These are phyloP conservation scores for Emergomyces pasteurianus DNA, from an alignment of 2,329 filamentous ascomycete species.

Conservation along the genomic window DNA sequence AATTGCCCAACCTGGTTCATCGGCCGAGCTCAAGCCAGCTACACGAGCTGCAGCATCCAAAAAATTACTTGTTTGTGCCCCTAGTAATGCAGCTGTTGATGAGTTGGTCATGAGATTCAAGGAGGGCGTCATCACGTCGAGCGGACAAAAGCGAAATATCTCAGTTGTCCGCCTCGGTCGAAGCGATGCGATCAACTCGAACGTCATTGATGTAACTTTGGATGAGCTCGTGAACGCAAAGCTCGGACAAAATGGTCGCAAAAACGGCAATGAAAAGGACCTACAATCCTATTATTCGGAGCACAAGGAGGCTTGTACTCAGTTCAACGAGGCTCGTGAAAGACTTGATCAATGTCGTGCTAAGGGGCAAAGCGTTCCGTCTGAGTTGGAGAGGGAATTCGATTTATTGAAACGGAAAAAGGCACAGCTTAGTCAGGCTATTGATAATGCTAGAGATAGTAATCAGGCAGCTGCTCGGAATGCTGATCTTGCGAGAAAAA, in stretches of 20 bases:
- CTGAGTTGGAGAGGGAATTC: constrained; percentile 59
- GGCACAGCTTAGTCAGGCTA: constrained; percentile 62
- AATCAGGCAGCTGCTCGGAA: constrained; percentile 73
- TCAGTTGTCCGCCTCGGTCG: constrained; percentile 83
- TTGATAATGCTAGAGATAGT: constrained; percentile 77
- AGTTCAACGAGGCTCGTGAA: constrained; percentile 58
- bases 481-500: constrained; percentile 70
- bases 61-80: constrained; percentile 92
- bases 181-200: constrained; percentile 81
- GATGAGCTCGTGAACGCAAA: constrained; percentile 78
- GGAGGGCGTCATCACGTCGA: constrained; percentile 65
- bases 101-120: constrained; percentile 91
- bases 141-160: constrained; percentile 61
- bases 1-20: constrained; percentile 34
- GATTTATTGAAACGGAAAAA: constrained; percentile 68
- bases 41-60: constrained; percentile 42
- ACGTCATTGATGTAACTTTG: constrained; percentile 80
- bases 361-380: constrained; percentile 32
- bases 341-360: constrained; percentile 57
- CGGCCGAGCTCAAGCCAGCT: constrained; percentile 24
- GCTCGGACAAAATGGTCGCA: constrained; percentile 40
- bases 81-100: constrained; percentile 95
- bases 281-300: constrained; percentile 58
- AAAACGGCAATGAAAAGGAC: constrained; percentile 37
- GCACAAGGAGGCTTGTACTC: constrained; percentile 49